A percentile compares a stretch with the other conserved stretches of the same genome.
Evolutionary conservation across 495 filamentous ascomycete species (phyloP).

Genomic region (Tetracladium marchalianum): DNA sequence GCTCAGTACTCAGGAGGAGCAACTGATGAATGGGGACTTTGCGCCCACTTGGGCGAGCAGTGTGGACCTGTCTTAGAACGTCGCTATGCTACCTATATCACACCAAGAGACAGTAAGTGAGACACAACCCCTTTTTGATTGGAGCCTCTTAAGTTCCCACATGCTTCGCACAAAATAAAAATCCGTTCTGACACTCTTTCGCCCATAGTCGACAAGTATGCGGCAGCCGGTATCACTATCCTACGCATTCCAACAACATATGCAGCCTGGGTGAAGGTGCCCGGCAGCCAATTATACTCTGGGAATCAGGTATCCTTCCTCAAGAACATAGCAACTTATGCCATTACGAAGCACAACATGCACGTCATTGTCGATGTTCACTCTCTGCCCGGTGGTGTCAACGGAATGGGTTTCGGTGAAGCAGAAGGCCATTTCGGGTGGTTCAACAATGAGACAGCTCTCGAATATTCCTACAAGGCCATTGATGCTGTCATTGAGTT

Average conservation of each 20-base stretch:
- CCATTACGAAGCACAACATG: constrained; percentile 7
- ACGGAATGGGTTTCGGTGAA: too few species aligned
- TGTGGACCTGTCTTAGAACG: not conserved
- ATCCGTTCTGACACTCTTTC: too few species aligned
- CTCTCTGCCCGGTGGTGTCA: not conserved
- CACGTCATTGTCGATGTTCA: constrained; percentile 7
- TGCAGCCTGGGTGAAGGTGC: too few species aligned
- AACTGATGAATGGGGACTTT: not conserved
- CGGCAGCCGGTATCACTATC: not conserved
- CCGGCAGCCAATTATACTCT: too few species aligned
- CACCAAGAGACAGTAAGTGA: not conserved
- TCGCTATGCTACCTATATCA: not conserved
- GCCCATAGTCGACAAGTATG: constrained; percentile 3
- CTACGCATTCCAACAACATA: constrained; percentile 1
- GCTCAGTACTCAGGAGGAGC: not conserved
- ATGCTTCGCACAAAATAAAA: too few species aligned
- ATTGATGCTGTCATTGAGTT: too few species aligned
- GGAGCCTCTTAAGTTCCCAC: too few species aligned
- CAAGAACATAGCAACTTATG: not conserved
- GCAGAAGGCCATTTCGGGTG: too few species aligned
- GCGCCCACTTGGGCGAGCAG: not conserved
- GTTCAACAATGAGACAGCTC: too few species aligned
- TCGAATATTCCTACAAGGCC: too few species aligned
- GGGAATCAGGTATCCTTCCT: not conserved
- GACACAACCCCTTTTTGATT: too few species aligned